phyloP scores from a whole-genome alignment of 192 early-diverging fungal genomes.

The Coemansia sp. region DNA sequence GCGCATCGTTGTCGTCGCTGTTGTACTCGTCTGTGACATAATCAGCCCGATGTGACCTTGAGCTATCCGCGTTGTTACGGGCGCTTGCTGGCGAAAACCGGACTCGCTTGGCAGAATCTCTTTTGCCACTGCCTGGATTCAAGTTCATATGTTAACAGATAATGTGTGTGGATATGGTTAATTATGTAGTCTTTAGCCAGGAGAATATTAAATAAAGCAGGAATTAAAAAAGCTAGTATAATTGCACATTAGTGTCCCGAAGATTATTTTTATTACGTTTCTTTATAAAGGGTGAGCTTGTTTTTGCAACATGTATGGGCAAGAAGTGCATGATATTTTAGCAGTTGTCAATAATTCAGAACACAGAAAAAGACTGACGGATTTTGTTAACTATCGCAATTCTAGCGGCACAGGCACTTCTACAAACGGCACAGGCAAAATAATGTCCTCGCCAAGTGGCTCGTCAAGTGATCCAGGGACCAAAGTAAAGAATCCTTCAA shows the following conservation, averaged over 20 bases:
- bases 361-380: neutral
- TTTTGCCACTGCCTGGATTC: neutral
- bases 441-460: slow-evolving; percentile 30
- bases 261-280: too few relatives aligned
- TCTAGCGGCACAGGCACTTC: slow-evolving; percentile 42
- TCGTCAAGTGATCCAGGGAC: slow-evolving; percentile 44
- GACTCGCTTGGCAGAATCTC: neutral
- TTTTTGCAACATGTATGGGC: neutral
- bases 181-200: neutral
- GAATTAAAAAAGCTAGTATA: neutral
- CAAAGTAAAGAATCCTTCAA: slow-evolving; percentile 41
- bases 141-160: neutral
- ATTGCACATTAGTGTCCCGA: too few relatives aligned
- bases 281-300: neutral
- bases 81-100: slow-evolving; percentile 3
- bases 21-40: slow-evolving; percentile 3
- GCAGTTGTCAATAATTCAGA: neutral
- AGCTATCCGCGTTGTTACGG: neutral
- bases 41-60: neutral
- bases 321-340: neutral
- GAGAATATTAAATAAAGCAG: neutral
- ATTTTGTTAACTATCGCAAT: neutral
- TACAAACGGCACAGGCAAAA: slow-evolving; percentile 27
- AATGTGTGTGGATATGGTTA: neutral
- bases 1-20: slow-evolving; percentile 28